A percentile compares a stretch with the other conserved stretches of the same genome.
phyloP scores from a whole-genome alignment of 306 rosid genomes.

The Quillaja saponaria region DNA sequence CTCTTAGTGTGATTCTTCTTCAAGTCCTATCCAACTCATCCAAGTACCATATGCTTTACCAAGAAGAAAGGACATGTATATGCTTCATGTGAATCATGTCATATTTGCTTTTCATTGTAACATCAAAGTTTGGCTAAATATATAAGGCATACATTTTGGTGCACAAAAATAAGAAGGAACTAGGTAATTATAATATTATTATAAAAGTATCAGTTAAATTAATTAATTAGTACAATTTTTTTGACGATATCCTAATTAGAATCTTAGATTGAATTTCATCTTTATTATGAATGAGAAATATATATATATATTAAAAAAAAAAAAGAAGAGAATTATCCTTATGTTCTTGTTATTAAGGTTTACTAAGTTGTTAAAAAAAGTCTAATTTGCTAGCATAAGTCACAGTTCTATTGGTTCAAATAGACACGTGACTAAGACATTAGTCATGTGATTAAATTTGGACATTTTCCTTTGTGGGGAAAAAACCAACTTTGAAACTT shows the following conservation, averaged over 20 bases:
- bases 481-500: too few relatives aligned
- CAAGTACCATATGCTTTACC: conserved; percentile 27
- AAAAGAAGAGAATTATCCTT: too few relatives aligned
- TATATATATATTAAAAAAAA: too few relatives aligned
- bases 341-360: too few relatives aligned
- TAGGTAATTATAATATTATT: too few relatives aligned
- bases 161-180: neutral
- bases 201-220: too few relatives aligned
- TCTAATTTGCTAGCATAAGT: neutral
- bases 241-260: too few relatives aligned
- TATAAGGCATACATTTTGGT: too few relatives aligned
- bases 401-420: neutral
- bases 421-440: neutral
- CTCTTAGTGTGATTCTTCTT: neutral
- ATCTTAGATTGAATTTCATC: too few relatives aligned
- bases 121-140: conserved; percentile 32
- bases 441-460: conserved; percentile 14
- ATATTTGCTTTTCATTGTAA: conserved; percentile 21
- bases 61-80: neutral
- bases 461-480: conserved; percentile 8
- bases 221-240: too few relatives aligned
- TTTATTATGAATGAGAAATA: too few relatives aligned
- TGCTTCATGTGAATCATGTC: conserved; percentile 19
- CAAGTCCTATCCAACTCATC: conserved; percentile 32
- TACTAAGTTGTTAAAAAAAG: too few relatives aligned